phyloP scores from a whole-genome alignment of 257 asterid genomes.

The Rubia yunnanensis region DNA sequence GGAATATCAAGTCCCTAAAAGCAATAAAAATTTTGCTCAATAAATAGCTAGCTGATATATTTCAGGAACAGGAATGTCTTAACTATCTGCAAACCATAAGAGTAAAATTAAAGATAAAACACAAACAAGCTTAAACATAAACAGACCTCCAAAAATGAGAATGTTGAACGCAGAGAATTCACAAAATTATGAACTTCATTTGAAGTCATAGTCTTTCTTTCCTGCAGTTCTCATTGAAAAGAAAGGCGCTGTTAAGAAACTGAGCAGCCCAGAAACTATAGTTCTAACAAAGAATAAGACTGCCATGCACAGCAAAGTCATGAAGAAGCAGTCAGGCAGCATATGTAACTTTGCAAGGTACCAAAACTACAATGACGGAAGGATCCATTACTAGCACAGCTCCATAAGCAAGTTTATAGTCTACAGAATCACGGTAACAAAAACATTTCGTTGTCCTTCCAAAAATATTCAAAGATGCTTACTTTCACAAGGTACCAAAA shows the following conservation, averaged over 20 bases:
- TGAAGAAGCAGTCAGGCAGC: not conserved
- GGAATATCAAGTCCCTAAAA: slow-evolving; percentile 67
- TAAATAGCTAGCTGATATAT: not conserved
- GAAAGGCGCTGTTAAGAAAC: slow-evolving; percentile 5
- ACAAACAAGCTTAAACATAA: slow-evolving; percentile 2
- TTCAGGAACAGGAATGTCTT: not conserved
- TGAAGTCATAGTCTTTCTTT: slow-evolving; percentile 66
- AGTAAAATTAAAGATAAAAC: not conserved
- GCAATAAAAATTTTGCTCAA: slow-evolving; percentile 12
- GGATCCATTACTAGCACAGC: not conserved
- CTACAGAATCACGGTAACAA: not conserved
- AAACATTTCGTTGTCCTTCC: not conserved
- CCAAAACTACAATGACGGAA: not conserved
- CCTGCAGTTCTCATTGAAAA: slow-evolving; percentile 32
- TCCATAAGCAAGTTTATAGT: not conserved
- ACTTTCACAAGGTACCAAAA: not conserved
- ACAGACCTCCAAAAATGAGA: slow-evolving; percentile 73
- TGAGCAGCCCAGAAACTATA: not conserved
- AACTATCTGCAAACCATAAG: not conserved
- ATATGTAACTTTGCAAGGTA: not conserved
- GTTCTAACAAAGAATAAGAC: not conserved
- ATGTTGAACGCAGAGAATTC: slow-evolving; percentile 58
- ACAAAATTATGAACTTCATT: slow-evolving; percentile 59
- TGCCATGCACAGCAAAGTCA: not conserved
- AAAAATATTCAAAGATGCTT: not conserved